Base-by-base conservation (phyloP, 1,284 basidiomycete species). In the Cystobasidiaceae sp. region DNA sequence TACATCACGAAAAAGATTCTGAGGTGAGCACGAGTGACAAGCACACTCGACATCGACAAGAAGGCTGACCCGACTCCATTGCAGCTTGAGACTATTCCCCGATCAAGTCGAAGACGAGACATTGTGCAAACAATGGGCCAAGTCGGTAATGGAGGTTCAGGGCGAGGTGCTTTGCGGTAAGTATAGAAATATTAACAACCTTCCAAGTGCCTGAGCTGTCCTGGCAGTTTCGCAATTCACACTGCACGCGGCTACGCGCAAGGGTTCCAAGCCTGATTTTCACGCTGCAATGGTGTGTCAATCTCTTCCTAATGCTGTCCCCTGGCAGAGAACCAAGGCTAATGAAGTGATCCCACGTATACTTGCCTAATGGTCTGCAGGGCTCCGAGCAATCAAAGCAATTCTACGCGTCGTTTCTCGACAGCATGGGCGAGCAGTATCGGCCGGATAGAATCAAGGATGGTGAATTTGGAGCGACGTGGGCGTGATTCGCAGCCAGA, bases 201-300 rank as follows among this genome's bases (percentile, higher is more conserved):
- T 8, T 39, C 17, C 13, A 15, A 34, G 5, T 33, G 21, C 8
- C 45, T 15, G 23, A 13, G 11, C 9, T 13, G 15, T 48, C 13
- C 45, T 48, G 13, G 9, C 55, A 71, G 70, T 72, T 21, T 69
- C 68, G 17, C 71, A 73, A 37, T 73, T 73, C 41, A 72, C 71
- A 6, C 61, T 73, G 0, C 55, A 67, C 41, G 70, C 71, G 5
- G 67, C 67, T 27, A 46, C 66, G 17, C 55, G 65, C 21, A 73
- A 72, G 39, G 71, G 70, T 3, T 46, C 56, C 28, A 73, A 73
- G 45, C 72, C 72, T 15, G 72, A 73, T 49, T 73, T 73, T 27
- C 72, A 71, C 34, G 69, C 57, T 27, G 71, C 72, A 11, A 70
- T 71, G 69, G 71, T 67, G 9, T 13, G 32, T 30, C 33, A 28